A percentile compares a stretch with the other conserved stretches of the same genome.
These are phyloP conservation scores for Raphanus sativus DNA, from an alignment of 345 rosid genomes.

Conservation along the genomic window DNA sequence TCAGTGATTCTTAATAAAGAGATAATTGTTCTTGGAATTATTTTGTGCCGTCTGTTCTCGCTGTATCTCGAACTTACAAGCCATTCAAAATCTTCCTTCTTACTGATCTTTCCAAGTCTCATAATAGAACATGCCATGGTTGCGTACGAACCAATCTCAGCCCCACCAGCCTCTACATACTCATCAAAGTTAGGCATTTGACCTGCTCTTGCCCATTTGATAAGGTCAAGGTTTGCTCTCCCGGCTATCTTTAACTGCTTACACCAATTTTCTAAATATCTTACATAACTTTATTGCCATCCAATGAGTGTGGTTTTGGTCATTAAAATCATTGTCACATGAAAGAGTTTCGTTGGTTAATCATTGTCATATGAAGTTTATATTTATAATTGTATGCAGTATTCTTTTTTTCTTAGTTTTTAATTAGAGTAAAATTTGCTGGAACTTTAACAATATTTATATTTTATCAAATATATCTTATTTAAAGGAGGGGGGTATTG, in stretches of 20 bases:
- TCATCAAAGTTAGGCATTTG: constrained; percentile 10
- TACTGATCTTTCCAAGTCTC: constrained; percentile 1
- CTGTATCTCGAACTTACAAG: too few relatives aligned
- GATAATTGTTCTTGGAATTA: too few relatives aligned
- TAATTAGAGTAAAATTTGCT: too few relatives aligned
- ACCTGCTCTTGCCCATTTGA: constrained; percentile 20
- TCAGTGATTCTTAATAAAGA: too few relatives aligned
- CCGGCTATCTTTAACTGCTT: neutral
- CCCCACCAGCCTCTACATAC: constrained; percentile 17
- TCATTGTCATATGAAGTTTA: too few relatives aligned
- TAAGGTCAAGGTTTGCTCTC: constrained; percentile 5
- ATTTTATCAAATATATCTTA: too few relatives aligned
- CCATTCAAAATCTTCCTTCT: constrained; percentile 26
- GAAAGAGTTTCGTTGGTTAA: too few relatives aligned
- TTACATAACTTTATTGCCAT: neutral
- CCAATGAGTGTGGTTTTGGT: neutral
- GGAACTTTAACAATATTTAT: too few relatives aligned
- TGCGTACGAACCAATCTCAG: neutral
- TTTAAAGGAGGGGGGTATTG: too few relatives aligned
- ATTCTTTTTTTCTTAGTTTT: too few relatives aligned
- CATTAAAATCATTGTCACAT: neutral
- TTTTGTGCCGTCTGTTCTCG: too few relatives aligned
- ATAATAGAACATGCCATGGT: constrained; percentile 3
- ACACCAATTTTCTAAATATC: neutral
- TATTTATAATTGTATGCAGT: too few relatives aligned